A percentile compares a stretch with the other conserved stretches of the same genome.
These are phyloP conservation scores for Effrenium voratum DNA, from an alignment of 73 alveolate species.

Conservation along the genomic window DNA sequence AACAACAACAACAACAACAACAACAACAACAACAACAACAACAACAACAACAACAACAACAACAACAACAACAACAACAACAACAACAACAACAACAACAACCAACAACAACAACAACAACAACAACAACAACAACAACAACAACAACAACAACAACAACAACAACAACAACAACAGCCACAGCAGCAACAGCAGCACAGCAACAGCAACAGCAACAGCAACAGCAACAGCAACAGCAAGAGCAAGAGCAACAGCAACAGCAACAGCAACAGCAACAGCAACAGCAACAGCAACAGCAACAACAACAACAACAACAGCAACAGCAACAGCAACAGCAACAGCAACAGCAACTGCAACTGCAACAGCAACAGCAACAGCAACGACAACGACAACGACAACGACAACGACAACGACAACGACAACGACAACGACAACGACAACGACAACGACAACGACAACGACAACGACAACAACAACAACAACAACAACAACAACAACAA, in stretches of 20 bases:
- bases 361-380: not conserved
- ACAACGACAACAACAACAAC: not conserved
- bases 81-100: no score
- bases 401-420: not conserved
- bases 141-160: not conserved
- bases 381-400: not conserved
- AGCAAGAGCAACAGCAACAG: not conserved
- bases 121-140: not conserved
- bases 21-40: no score
- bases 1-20: no score
- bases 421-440: not conserved
- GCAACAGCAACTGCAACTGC: not conserved
- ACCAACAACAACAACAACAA: not conserved
- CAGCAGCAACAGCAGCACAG: no score
- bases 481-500: not conserved
- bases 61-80: no score
- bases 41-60: no score
- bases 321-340: not conserved
- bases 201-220: not conserved
- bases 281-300: not conserved
- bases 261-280: not conserved
- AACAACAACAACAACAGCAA: not conserved
- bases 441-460: not conserved
- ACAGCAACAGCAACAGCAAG: not conserved
- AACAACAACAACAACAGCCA: no score